Percentiles rank a stretch among this genome's conserved stretches.
Evolutionary conservation across 176 grass and related monocot species (phyloP).

Genomic region (Themeda triandra): DNA sequence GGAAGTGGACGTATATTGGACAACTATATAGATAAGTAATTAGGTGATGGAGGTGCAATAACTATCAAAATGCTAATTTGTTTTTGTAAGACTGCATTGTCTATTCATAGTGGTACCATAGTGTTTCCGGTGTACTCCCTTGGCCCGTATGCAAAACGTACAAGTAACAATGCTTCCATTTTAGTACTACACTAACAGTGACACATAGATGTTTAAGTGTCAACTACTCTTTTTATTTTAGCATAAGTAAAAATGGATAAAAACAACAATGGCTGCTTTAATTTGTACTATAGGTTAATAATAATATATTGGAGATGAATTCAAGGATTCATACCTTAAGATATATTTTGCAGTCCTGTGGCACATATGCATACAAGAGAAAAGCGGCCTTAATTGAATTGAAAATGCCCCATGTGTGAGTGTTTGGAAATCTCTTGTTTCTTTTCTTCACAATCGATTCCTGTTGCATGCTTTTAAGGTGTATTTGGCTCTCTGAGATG

Average conservation of each 20-base stretch:
- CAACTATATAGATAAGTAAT: not conserved
- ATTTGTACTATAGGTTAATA: not conserved
- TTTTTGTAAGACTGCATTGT: not conserved
- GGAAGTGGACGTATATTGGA: no score
- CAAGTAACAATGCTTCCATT: not conserved
- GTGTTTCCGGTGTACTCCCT: not conserved
- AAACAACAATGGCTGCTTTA: not conserved
- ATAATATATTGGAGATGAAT: not conserved
- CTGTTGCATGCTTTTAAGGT: not conserved
- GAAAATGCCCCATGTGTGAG: not conserved
- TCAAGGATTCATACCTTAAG: not conserved
- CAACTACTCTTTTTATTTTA: not conserved
- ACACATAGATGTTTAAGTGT: not conserved
- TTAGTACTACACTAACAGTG: not conserved
- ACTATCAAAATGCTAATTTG: not conserved
- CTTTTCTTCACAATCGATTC: not conserved
- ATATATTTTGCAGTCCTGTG: no score
- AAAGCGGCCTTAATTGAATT: not conserved
- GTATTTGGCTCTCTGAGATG: not conserved
- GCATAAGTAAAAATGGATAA: not conserved
- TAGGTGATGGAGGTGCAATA: not conserved
- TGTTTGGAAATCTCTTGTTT: not conserved
- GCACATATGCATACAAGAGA: not conserved
- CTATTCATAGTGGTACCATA: not conserved
- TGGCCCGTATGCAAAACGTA: not conserved